A percentile compares a stretch with the other conserved stretches of the same genome.
These are phyloP conservation scores for Chalaropsis ovoidea DNA, from an alignment of 2,329 filamentous ascomycete species.

Conservation along the genomic window DNA sequence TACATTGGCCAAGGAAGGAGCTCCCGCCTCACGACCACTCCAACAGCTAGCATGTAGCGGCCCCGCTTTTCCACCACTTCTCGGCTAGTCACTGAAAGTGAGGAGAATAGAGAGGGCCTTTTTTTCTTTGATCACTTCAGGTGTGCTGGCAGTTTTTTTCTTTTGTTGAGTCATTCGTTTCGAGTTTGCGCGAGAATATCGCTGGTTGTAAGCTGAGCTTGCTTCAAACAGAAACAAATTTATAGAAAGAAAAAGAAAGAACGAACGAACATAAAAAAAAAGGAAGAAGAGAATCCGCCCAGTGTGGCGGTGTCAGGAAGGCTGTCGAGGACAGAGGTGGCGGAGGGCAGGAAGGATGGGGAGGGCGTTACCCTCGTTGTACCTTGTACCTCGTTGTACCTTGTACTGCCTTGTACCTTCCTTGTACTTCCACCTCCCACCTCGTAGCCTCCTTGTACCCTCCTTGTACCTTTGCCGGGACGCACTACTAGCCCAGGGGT, in stretches of 20 bases:
- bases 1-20: constrained; percentile 3
- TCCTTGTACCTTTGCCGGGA: too few relatives aligned
- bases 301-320: background rate
- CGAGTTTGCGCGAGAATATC: too few relatives aligned
- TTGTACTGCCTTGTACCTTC: background rate
- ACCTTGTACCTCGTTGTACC: background rate
- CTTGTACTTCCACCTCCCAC: too few relatives aligned
- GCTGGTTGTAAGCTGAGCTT: too few relatives aligned
- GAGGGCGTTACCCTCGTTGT: background rate
- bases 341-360: background rate
- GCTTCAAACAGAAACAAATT: too few relatives aligned
- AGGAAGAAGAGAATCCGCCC: background rate
- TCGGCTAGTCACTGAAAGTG: background rate
- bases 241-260: background rate
- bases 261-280: background rate
- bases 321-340: background rate
- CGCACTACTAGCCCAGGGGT: too few relatives aligned
- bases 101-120: background rate
- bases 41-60: background rate
- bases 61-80: constrained; percentile 4
- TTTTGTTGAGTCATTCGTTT: too few relatives aligned
- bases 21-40: background rate
- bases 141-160: background rate
- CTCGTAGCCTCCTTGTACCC: background rate
- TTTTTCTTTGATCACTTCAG: background rate